Conservation (phyloP, 495 filamentous ascomycete genomes). For the Xylaria bambusicola region DNA sequence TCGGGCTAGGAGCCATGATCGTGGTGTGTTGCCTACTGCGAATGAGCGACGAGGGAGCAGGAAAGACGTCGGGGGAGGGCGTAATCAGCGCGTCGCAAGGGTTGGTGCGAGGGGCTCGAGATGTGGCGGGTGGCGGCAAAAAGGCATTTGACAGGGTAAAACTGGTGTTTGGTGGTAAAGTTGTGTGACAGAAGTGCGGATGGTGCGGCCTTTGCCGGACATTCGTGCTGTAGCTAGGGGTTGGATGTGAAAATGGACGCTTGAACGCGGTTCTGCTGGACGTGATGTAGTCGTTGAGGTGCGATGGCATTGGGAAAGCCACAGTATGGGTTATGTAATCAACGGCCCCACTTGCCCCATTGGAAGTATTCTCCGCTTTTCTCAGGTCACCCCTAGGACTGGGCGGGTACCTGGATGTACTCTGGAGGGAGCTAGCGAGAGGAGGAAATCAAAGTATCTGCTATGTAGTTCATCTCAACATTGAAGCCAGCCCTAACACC, state of each 20-base stretch:
- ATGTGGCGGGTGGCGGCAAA: constrained; percentile 29
- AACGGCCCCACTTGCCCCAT: constrained; percentile 20
- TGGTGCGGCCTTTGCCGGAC: constrained; percentile 12
- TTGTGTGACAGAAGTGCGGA: background rate
- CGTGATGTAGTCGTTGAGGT: constrained; percentile 22
- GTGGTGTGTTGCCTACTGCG: constrained; percentile 12
- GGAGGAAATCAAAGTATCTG: no score
- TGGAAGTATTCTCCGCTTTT: constrained; percentile 11
- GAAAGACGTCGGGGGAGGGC: constrained; percentile 9
- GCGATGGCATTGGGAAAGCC: constrained; percentile 18
- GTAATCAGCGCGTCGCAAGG: constrained; percentile 40
- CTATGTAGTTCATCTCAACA: no score
- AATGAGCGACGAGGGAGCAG: constrained; percentile 31
- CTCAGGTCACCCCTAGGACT: background rate
- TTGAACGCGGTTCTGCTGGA: constrained; percentile 17
- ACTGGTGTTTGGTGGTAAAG: background rate
- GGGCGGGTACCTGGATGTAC: no score
- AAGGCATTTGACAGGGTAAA: constrained; percentile 35
- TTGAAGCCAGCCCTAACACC: no score
- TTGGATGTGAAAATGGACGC: background rate
- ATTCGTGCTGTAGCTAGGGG: constrained; percentile 13
- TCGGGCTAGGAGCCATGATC: constrained; percentile 45
- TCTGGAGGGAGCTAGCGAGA: no score
- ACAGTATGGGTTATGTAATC: constrained; percentile 19
- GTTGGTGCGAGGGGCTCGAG: constrained; percentile 34